Base-by-base conservation (phyloP, 2,329 filamentous ascomycete species). In the Helminthosporium solani region DNA sequence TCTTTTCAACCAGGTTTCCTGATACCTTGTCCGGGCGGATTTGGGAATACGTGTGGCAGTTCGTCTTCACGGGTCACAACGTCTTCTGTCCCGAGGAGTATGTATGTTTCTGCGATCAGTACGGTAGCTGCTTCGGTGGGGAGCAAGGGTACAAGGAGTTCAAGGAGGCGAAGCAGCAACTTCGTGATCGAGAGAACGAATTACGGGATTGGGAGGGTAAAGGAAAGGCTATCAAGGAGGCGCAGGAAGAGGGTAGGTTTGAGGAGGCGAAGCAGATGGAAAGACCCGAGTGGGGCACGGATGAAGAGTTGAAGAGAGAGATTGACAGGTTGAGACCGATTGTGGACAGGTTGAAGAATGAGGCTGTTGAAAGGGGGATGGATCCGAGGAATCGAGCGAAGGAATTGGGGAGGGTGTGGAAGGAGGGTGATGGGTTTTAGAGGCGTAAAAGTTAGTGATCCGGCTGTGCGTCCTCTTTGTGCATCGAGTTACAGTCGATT, bases 41-140 rank as follows among this genome's bases (percentile, higher is more conserved):
- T 14, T 84, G 81, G 72, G 82, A 85, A 61, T 84, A 85, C 58
- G 66, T 83, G 1, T 85, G 82, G 82, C 81, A 84, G 48, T 81
- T 77, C 47, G 73, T 85, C 12, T 85, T 84, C 60, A 79, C 80
- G 0, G 78, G 76, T 1, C 49, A 71, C 14, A 70, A 73, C 4
- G 62, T 75, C 8, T 70, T 73, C 42, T 81, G 79, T 54, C 77
- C 78, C 0, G 66, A 70, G 36, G 78, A 82, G 66, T 73, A 78
- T 45, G 65, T 78, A 0, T 86, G 83, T 66, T 82, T 83, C 50
- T 86, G 83, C 60, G 82, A 85, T 49, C 81, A 80, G 5, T 86
- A 78, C 40, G 83, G 83, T 1, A 67, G 81, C 8, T 86, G 83
- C 57, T 85, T 84, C 52, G 79, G 76, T 9, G 73, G 72, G 3